phyloP scores from a whole-genome alignment of 2,329 filamentous ascomycete genomes.

The Ceratocystis cacaofunesta region DNA sequence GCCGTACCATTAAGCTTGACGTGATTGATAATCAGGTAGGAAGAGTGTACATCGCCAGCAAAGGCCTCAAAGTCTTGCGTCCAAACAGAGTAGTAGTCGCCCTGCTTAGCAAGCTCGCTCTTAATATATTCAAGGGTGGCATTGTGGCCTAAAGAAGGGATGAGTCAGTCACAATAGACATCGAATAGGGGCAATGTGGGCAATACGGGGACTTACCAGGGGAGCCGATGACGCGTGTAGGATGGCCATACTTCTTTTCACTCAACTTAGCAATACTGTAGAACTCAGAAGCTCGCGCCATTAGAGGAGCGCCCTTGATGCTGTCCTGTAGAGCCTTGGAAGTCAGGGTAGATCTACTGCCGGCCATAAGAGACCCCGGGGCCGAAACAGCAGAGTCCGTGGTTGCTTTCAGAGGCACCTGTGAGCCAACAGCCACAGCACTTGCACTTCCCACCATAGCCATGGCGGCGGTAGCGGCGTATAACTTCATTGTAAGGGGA shows the following conservation, averaged over 20 bases:
- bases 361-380: conserved; percentile 4
- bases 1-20: conserved; percentile 38
- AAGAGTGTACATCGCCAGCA: conserved; percentile 44
- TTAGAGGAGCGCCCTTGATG: conserved; percentile 41
- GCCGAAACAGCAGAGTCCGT: background rate
- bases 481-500: conserved; percentile 12
- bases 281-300: conserved; percentile 44
- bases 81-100: conserved; percentile 47
- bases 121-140: conserved; percentile 50
- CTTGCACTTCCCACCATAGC: conserved; percentile 15
- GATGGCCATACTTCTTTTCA: conserved; percentile 47
- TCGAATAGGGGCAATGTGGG: background rate
- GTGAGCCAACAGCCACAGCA: conserved; percentile 11
- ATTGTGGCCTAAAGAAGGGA: conserved; percentile 34
- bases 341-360: conserved; percentile 32
- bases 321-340: conserved; percentile 40
- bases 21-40: conserved; percentile 38
- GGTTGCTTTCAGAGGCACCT: conserved; percentile 9
- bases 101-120: conserved; percentile 37
- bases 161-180: conserved; percentile 3
- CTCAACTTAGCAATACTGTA: conserved; percentile 47
- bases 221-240: conserved; percentile 57
- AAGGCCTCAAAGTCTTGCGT: conserved; percentile 50
- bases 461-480: conserved; percentile 11
- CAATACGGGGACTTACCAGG: conserved; percentile 30